Percentiles rank a stretch among this genome's conserved stretches.
phyloP scores from a whole-genome alignment of 352 stramenopile species.

The Globisporangium canariense region DNA sequence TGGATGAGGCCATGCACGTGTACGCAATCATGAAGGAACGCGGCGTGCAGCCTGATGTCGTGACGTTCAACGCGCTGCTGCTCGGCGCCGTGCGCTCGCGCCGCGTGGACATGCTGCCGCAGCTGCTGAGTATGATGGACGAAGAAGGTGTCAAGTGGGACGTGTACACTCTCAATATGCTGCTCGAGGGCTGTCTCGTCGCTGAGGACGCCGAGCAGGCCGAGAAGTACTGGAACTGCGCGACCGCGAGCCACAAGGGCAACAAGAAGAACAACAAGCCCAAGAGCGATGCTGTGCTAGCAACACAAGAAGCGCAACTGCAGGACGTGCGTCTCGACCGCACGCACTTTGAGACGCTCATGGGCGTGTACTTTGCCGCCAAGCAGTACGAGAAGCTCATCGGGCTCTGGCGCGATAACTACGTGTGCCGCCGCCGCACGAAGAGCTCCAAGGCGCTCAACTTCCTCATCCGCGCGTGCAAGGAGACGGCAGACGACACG shows the following conservation, averaged over 20 bases:
- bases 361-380: conserved; percentile 61
- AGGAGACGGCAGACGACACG: conserved; percentile 32
- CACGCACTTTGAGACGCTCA: conserved; percentile 70
- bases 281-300: background rate
- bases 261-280: conserved; percentile 11
- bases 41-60: conserved; percentile 39
- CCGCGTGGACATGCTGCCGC: conserved; percentile 42
- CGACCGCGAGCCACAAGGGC: conserved; percentile 23
- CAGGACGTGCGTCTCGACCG: conserved; percentile 55
- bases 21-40: conserved; percentile 41
- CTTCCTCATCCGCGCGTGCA: conserved; percentile 68
- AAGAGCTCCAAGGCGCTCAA: conserved; percentile 82
- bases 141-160: conserved; percentile 54
- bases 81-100: conserved; percentile 52
- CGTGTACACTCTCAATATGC: conserved; percentile 71
- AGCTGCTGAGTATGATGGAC: conserved; percentile 51
- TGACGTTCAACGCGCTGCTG: conserved; percentile 76
- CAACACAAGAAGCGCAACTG: conserved; percentile 9
- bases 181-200: conserved; percentile 61
- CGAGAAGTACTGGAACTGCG: conserved; percentile 44
- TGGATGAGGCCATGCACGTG: conserved; percentile 60
- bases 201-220: conserved; percentile 39
- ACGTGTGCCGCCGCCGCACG: conserved; percentile 51
- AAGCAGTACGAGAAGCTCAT: conserved; percentile 53
- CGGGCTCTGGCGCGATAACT: conserved; percentile 53